phyloP scores from a whole-genome alignment of 1,284 basidiomycete genomes.

The Hemileia vastatrix region DNA sequence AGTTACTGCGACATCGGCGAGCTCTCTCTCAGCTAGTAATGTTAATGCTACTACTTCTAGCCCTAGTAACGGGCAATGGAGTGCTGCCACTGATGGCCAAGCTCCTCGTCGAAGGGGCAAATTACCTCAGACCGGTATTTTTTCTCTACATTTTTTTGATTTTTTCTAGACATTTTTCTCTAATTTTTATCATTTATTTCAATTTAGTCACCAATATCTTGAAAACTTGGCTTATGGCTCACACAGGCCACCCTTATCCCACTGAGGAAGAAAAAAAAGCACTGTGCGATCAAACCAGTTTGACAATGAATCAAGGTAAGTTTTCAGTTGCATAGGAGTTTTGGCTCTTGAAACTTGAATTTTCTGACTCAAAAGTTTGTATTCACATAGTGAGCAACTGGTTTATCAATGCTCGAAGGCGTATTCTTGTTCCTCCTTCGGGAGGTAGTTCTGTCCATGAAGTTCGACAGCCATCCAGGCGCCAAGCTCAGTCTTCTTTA shows the following conservation, averaged over 20 bases:
- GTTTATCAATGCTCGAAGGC: slow-evolving; percentile 70
- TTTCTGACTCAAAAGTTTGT: no score
- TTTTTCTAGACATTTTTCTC: neutral
- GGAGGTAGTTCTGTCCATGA: slow-evolving; percentile 15
- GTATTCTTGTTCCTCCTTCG: slow-evolving; percentile 19
- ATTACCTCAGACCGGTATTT: slow-evolving; percentile 20
- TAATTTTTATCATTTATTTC: neutral
- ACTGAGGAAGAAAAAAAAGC: slow-evolving; percentile 83
- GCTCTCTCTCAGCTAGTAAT: neutral
- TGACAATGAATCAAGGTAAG: slow-evolving; percentile 70
- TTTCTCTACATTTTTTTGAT: no score
- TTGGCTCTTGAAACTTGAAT: no score
- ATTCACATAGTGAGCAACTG: slow-evolving; percentile 60
- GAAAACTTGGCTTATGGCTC: slow-evolving; percentile 78
- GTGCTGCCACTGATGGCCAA: slow-evolving; percentile 5
- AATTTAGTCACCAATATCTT: slow-evolving; percentile 81
- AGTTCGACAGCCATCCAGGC: slow-evolving; percentile 12
- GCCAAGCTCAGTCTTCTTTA: slow-evolving; percentile 17
- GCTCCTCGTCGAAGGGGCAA: slow-evolving; percentile 20
- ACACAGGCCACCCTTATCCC: slow-evolving; percentile 79
- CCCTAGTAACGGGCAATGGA: slow-evolving; percentile 1
- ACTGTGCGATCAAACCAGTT: slow-evolving; percentile 68
- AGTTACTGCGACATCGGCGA: neutral
- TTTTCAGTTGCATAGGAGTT: no score
- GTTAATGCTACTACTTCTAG: neutral